phyloP scores from a whole-genome alignment of 768 basidiomycete genomes.

The Gloeophyllum trabeum region DNA sequence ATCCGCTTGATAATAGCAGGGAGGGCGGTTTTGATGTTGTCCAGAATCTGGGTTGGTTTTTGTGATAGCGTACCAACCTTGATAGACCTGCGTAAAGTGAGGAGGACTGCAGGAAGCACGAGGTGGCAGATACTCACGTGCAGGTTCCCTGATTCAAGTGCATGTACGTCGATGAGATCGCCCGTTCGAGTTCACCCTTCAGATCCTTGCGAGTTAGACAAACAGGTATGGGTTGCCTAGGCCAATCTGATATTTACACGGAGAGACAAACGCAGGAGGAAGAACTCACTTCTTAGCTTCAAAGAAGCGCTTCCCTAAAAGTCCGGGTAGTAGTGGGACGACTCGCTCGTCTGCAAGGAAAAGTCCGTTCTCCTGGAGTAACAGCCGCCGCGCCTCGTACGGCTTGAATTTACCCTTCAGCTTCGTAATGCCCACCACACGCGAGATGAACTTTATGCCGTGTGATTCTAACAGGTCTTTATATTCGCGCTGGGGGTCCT shows the following conservation, averaged over 20 bases:
- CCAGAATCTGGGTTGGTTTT: slow-evolving; percentile 58
- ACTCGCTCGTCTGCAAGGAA: slow-evolving; percentile 93
- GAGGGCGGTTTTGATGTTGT: slow-evolving; percentile 69
- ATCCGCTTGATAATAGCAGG: slow-evolving; percentile 64
- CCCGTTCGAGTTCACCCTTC: slow-evolving; percentile 85
- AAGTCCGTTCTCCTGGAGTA: slow-evolving; percentile 82
- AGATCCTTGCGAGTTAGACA: slow-evolving; percentile 79
- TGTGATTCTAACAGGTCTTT: slow-evolving; percentile 80
- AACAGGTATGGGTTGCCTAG: slow-evolving; percentile 94
- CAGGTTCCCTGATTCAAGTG: slow-evolving; percentile 90
- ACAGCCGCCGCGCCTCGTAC: slow-evolving; percentile 69
- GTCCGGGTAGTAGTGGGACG: slow-evolving; percentile 72
- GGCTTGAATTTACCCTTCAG: slow-evolving; percentile 89
- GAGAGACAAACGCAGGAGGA: slow-evolving; percentile 3
- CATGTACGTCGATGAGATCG: slow-evolving; percentile 92
- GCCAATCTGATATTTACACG: slow-evolving; percentile 3
- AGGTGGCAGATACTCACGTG: slow-evolving; percentile 44
- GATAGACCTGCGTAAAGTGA: slow-evolving; percentile 45
- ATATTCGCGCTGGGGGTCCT: slow-evolving; percentile 93
- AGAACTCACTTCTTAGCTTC: slow-evolving; percentile 83
- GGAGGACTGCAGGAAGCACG: not conserved
- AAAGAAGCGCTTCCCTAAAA: slow-evolving; percentile 87
- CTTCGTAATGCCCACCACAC: slow-evolving; percentile 86
- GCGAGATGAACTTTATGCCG: slow-evolving; percentile 79
- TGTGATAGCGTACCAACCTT: slow-evolving; percentile 75